Conservation (phyloP, 768 basidiomycete genomes). For the Boletus rubroflammeus region DNA sequence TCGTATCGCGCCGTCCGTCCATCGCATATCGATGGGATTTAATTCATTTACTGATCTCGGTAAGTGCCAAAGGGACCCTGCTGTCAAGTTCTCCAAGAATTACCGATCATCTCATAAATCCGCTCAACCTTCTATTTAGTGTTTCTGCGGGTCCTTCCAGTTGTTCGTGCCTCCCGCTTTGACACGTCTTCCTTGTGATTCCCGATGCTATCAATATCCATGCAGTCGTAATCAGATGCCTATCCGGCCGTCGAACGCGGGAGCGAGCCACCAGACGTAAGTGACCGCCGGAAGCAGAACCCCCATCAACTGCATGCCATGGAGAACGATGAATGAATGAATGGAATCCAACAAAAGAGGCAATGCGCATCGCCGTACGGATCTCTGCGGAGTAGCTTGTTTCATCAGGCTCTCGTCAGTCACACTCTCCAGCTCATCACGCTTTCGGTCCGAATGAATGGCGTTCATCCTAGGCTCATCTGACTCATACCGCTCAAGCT, state of each 20-base stretch:
- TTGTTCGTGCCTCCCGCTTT: slow-evolving; percentile 16
- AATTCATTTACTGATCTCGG: slow-evolving; percentile 25
- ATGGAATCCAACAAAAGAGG: slow-evolving; percentile 15
- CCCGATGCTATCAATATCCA: slow-evolving; percentile 21
- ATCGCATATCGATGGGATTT: slow-evolving; percentile 24
- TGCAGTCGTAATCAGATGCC: slow-evolving; percentile 7
- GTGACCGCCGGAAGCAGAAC: slow-evolving; percentile 24
- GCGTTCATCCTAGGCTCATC: slow-evolving; percentile 14
- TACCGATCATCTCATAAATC: slow-evolving; percentile 27
- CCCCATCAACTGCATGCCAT: slow-evolving; percentile 23
- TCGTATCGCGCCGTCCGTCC: slow-evolving; percentile 12
- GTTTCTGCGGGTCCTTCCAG: slow-evolving; percentile 19
- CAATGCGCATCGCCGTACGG: slow-evolving; percentile 12
- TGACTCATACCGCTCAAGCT: slow-evolving; percentile 24
- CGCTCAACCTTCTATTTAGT: slow-evolving; percentile 28
- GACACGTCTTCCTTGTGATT: slow-evolving; percentile 17
- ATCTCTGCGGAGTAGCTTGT: slow-evolving; percentile 16
- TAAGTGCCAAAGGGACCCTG: slow-evolving; percentile 9
- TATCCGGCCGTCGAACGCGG: slow-evolving; percentile 25
- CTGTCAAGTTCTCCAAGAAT: slow-evolving; percentile 3
- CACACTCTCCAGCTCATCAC: slow-evolving; percentile 11
- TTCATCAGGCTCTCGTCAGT: slow-evolving; percentile 9
- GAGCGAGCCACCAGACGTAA: slow-evolving; percentile 34
- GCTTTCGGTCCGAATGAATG: slow-evolving; percentile 17
- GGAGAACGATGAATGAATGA: slow-evolving; percentile 24